A percentile compares a stretch with the other conserved stretches of the same genome.
Evolutionary conservation across 306 rosid genomes (phyloP).

Genomic region (Morella rubra): DNA sequence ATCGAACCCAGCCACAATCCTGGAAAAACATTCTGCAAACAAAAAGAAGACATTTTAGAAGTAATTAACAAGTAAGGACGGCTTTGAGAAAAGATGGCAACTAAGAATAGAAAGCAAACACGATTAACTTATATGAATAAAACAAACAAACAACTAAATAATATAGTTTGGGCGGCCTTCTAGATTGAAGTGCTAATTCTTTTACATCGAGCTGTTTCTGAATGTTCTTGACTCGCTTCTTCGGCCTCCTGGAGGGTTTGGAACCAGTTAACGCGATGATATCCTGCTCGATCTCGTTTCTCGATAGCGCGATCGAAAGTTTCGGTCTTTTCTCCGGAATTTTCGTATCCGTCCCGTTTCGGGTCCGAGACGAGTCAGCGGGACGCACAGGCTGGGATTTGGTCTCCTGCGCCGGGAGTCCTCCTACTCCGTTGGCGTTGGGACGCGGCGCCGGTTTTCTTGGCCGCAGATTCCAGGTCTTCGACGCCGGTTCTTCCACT

Average conservation of each 20-base stretch:
- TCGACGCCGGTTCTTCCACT: constrained; percentile 1
- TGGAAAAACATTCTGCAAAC: constrained; percentile 40
- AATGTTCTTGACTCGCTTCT: constrained; percentile 21
- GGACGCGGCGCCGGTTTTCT: constrained; percentile 23
- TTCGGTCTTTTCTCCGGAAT: not conserved
- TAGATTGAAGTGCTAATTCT: not conserved
- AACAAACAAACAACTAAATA: not conserved
- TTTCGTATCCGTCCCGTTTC: not conserved
- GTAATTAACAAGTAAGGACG: no score
- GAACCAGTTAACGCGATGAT: constrained; percentile 30
- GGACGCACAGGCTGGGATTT: not conserved
- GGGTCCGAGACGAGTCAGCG: constrained; percentile 3
- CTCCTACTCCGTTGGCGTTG: not conserved
- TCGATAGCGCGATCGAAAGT: constrained; percentile 15
- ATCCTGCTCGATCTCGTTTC: constrained; percentile 44
- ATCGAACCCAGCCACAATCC: constrained; percentile 22
- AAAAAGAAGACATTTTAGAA: not conserved
- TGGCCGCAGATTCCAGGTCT: constrained; percentile 45
- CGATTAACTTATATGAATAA: not conserved
- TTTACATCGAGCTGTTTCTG: constrained; percentile 45
- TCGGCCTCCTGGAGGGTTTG: constrained; percentile 32
- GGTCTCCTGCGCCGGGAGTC: not conserved
- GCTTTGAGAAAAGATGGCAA: not conserved
- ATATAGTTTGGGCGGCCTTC: not conserved
- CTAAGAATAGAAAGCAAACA: not conserved